Base-by-base conservation (phyloP, 2,329 filamentous ascomycete genomes). In the Nemania sp. region DNA sequence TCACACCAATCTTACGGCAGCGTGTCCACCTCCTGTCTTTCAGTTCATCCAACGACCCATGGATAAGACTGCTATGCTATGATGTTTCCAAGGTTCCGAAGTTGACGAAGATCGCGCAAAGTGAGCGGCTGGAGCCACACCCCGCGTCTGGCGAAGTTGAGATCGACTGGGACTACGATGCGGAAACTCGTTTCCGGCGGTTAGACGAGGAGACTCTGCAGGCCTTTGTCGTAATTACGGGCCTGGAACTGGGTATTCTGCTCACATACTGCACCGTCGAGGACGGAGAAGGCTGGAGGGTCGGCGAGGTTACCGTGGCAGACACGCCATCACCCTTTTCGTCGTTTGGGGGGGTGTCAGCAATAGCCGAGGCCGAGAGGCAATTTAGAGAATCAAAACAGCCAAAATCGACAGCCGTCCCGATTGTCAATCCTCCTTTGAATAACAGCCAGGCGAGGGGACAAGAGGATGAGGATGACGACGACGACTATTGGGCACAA, bases 121-220 rank as follows among this genome's bases (percentile, higher is more conserved):
- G 83, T 57, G 84, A 90, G 54, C 77, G 82, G 47, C 79, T 94
- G 34, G 89, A 93, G 73, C 89, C 90, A n/a, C 91, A 95, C 69
- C 91, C 91, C 2, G 86, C 89, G 4, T 92, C 89, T 2, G 90
- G 90, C 55, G 90, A 93, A 74, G 84, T 94, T 55, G 90, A 94
- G 76, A 76, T 93, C 18, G 87, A 90, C 73, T 86, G 83, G 81
- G 83, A 86, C 68, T 81, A 80, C 58, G 88, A 91, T 58, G 82
- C 85, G 7, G 80, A 85, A 60, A 80, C 81, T 29, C 81, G 83
- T 54, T 94, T 88, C 76, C 80, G 85, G 61, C 81, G 90, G n/a
- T 73, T 91, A 37, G 91, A 95, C 69, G 77, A 83, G 46, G 91
- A 95, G 75, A 95, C 90, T 0, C 74, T 93, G 53, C 88, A 93